These are phyloP conservation scores for Bjerkandera adusta DNA, from an alignment of 1,284 basidiomycete species.

Conservation along the genomic window DNA sequence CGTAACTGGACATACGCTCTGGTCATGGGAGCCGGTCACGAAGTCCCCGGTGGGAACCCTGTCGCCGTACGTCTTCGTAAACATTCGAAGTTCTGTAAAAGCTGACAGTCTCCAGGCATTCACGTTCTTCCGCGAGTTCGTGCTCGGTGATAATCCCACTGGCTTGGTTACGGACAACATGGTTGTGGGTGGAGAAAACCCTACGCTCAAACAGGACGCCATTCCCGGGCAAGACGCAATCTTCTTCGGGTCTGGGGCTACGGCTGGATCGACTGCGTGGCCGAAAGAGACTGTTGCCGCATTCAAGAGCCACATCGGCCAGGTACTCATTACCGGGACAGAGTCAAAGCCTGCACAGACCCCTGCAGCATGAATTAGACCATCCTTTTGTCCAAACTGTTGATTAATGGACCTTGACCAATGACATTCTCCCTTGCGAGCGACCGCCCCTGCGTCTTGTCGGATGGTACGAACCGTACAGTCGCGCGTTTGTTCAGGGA, in stretches of 20 bases:
- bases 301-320: constrained; percentile 8
- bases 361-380: no score
- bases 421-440: no score
- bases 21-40: constrained; percentile 25
- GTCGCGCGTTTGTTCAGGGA: no score
- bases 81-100: not conserved
- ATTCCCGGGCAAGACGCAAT: constrained; percentile 11
- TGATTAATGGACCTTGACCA: no score
- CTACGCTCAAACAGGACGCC: constrained; percentile 15
- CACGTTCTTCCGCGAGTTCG: constrained; percentile 25
- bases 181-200: constrained; percentile 48
- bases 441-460: no score
- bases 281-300: constrained; percentile 11
- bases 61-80: constrained; percentile 7
- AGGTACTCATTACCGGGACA: constrained; percentile 5
- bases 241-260: constrained; percentile 7
- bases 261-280: constrained; percentile 1
- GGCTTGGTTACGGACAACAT: constrained; percentile 12
- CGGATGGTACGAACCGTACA: no score
- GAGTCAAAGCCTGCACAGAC: no score
- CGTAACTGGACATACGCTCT: constrained; percentile 27
- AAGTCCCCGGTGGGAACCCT: constrained; percentile 24
- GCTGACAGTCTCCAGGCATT: constrained; percentile 16
- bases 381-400: no score
- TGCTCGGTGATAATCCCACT: constrained; percentile 22